A percentile compares a stretch with the other conserved stretches of the same genome.
Evolutionary conservation across 192 early-diverging fungal genomes (phyloP).

Genomic region (Tieghemiomyces parasiticus): DNA sequence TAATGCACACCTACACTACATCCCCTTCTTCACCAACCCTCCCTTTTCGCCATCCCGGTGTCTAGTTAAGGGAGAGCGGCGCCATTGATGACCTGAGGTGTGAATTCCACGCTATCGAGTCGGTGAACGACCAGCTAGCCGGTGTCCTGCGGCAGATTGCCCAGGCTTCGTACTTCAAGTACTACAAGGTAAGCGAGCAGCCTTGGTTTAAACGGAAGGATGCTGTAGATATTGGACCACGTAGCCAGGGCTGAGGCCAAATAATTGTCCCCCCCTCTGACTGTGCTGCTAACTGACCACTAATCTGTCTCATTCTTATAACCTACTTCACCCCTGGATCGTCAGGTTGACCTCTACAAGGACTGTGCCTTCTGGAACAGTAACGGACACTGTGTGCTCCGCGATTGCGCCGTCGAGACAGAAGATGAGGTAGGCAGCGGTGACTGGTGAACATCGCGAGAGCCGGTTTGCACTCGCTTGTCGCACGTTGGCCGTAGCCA

Average conservation of each 20-base stretch:
- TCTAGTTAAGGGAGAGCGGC: constrained; percentile 28
- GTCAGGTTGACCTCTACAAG: constrained; percentile 67
- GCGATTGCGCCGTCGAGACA: constrained; percentile 71
- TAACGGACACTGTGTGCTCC: constrained; percentile 62
- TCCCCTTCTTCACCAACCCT: not conserved
- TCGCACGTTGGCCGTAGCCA: no score
- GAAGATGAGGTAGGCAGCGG: constrained; percentile 53
- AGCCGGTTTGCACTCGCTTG: no score
- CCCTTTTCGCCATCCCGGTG: not conserved
- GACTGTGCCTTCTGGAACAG: constrained; percentile 86
- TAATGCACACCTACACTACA: not conserved
- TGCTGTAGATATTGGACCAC: no score
- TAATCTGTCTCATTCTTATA: not conserved
- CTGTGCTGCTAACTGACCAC: no score
- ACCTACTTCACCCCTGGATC: not conserved
- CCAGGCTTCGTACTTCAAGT: constrained; percentile 74
- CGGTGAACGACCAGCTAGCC: constrained; percentile 58
- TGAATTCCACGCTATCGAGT: constrained; percentile 57
- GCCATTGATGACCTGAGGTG: constrained; percentile 46
- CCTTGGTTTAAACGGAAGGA: no score
- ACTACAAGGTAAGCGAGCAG: constrained; percentile 54
- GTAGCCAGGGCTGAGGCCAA: no score
- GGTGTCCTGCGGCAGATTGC: constrained; percentile 60
- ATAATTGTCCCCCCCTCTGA: no score
- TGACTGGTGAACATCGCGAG: constrained; percentile 26